Evolutionary conservation across 2,329 filamentous ascomycete genomes (phyloP).

Genomic region (Gyromitra esculenta): DNA sequence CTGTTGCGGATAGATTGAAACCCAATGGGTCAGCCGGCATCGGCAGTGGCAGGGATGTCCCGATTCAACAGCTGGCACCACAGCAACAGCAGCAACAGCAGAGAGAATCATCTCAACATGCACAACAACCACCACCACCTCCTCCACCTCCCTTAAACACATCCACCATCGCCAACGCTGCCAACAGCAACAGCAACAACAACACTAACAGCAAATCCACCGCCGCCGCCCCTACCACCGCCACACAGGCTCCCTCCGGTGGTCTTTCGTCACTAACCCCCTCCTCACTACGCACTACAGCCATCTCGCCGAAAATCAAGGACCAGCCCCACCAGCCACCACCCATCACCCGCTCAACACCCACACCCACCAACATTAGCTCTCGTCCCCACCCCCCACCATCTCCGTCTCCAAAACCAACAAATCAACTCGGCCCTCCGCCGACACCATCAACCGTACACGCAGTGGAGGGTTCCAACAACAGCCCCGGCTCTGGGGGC

Average conservation of each 20-base stretch:
- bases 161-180: conserved; percentile 15
- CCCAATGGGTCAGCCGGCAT: conserved; percentile 52
- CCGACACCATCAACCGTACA: conserved; percentile 46
- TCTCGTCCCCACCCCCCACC: conserved; percentile 37
- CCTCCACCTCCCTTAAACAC: conserved; percentile 28
- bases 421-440: conserved; percentile 48
- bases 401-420: conserved; percentile 43
- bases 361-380: conserved; percentile 37
- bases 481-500: conserved; percentile 54
- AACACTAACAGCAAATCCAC: conserved; percentile 31
- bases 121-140: conserved; percentile 36
- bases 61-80: conserved; percentile 52
- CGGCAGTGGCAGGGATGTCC: conserved; percentile 50
- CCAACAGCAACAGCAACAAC: conserved; percentile 41
- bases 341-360: conserved; percentile 38
- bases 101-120: conserved; percentile 14
- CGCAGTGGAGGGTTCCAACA: conserved; percentile 49
- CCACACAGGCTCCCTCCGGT: conserved; percentile 27
- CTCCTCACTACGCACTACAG: conserved; percentile 39
- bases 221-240: conserved; percentile 37
- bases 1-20: conserved; percentile 47
- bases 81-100: conserved; percentile 44
- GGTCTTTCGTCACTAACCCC: conserved; percentile 31
- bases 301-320: conserved; percentile 44
- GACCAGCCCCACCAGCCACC: conserved; percentile 46